A percentile compares a stretch with the other conserved stretches of the same genome.
Conservation (phyloP, 169 alveolate species). For the Plasmodium coatneyi region DNA sequence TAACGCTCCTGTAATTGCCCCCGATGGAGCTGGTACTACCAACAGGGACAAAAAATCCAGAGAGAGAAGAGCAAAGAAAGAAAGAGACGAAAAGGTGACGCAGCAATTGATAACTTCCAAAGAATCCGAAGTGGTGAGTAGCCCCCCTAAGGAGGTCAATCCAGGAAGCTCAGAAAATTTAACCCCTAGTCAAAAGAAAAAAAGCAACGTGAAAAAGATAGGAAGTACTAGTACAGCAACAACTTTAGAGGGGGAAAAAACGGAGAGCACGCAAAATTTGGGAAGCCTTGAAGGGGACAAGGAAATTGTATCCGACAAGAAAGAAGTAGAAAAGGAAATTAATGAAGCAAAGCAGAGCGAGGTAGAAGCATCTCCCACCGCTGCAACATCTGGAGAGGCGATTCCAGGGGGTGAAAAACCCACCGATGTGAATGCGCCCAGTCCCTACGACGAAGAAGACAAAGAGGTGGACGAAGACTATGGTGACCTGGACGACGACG, state of each 20-base stretch:
- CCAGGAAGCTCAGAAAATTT: not conserved
- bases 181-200: not conserved
- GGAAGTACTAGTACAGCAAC: not conserved
- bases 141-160: not conserved
- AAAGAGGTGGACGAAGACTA: not conserved
- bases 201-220: not conserved
- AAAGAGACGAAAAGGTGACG: not conserved
- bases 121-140: not conserved
- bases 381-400: not conserved
- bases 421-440: not conserved
- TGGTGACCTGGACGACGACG: conserved; percentile 10
- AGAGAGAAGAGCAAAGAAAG: conserved; percentile 18
- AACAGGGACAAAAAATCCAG: conserved; percentile 5
- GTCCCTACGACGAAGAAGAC: not conserved
- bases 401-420: not conserved
- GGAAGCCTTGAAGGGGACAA: not conserved
- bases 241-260: not conserved
- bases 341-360: not conserved
- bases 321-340: not conserved
- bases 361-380: not conserved
- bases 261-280: not conserved
- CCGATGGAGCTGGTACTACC: not conserved
- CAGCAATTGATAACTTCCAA: not conserved
- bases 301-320: not conserved
- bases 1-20: not conserved